Evolutionary conservation across 2,329 filamentous ascomycete species (phyloP), one percentile per base, ranked within the genome.

Genomic region (Exophiala sp.): DNA sequence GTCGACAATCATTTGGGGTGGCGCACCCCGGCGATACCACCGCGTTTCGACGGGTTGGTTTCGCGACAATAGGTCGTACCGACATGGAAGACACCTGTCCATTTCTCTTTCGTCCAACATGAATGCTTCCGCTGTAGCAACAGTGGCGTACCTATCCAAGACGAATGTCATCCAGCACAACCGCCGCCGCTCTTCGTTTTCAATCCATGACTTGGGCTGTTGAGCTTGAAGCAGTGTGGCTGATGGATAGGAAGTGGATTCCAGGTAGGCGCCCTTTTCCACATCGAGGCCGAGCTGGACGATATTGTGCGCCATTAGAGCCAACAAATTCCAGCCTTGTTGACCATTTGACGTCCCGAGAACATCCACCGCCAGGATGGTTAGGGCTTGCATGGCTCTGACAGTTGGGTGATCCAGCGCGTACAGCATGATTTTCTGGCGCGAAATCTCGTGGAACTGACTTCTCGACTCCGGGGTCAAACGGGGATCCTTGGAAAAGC

Each of bases 91-190:
- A 43, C 81, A 87, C 22, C 90, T 80, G 64, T 95, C 88, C 43
- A 95, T 91, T 62, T 95, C 89, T 62, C 85, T 87, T 62, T 95
- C 88, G 59, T 91, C 83, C 18, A 96, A 70, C 1, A 88, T 88
- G 64, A 95, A 95, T 60, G 95, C 88, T 59, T 95, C 95, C 0
- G 89, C 89, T 0, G 90, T 95, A 0, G 88, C 85, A 46, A 95
- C 83, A 0, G 89, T 95, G 1, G 88, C 88, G 63, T 95, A 95
- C 40, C 90, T 79, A 65, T 96, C 90, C 3, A 96, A 75, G 13
- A 95, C 71, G 63, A 95, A 96, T 11, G 95, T 83, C 83, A 94
- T 93, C 90, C 90, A 96, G 66, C 95, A 95, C 1, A 95, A 73
- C 16, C 90, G 77, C 21, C 90, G 78, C 18, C 89, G 76, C 32